Conservation (phyloP, 2,329 filamentous ascomycete genomes). For the Basipetospora chlamydospora region DNA sequence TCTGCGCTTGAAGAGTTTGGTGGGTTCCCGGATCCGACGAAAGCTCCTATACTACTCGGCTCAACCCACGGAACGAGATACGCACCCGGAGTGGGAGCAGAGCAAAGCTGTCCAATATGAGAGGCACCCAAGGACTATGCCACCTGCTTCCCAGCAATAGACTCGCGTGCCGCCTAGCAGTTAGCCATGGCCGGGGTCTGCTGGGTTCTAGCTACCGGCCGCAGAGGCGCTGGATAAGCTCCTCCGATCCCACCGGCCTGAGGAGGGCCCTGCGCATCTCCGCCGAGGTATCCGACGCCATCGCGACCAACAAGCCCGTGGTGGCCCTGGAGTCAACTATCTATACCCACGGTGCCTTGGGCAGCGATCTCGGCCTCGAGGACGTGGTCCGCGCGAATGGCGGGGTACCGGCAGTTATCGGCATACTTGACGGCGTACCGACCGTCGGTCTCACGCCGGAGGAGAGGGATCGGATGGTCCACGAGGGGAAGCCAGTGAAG, state of each 20-base stretch:
- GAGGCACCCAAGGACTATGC: background rate
- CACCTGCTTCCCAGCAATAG: background rate
- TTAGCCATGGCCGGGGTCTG: slow-evolving; percentile 1
- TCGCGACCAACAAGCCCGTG: slow-evolving; percentile 62
- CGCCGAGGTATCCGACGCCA: slow-evolving; percentile 67
- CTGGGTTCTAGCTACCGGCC: too few relatives aligned
- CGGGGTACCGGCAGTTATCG: slow-evolving; percentile 79
- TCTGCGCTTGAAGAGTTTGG: too few relatives aligned
- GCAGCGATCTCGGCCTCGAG: slow-evolving; percentile 59
- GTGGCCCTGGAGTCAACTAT: slow-evolving; percentile 93
- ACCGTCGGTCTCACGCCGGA: slow-evolving; percentile 60
- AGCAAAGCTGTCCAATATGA: slow-evolving; percentile 1
- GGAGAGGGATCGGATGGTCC: slow-evolving; percentile 60
- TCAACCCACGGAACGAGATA: too few relatives aligned
- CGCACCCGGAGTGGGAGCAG: too few relatives aligned
- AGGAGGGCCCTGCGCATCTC: slow-evolving; percentile 51
- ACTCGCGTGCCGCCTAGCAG: background rate
- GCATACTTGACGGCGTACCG: slow-evolving; percentile 70
- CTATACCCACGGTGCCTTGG: slow-evolving; percentile 84
- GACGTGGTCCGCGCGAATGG: slow-evolving; percentile 68
- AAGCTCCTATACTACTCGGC: too few relatives aligned
- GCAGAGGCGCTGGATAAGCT: slow-evolving; percentile 2
- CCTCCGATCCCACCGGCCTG: slow-evolving; percentile 15
- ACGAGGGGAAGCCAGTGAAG: slow-evolving; percentile 57
- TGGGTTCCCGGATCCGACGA: too few relatives aligned